These are phyloP conservation scores for Trichoderma gracile DNA, from an alignment of 2,329 filamentous ascomycete genomes.

Conservation along the genomic window DNA sequence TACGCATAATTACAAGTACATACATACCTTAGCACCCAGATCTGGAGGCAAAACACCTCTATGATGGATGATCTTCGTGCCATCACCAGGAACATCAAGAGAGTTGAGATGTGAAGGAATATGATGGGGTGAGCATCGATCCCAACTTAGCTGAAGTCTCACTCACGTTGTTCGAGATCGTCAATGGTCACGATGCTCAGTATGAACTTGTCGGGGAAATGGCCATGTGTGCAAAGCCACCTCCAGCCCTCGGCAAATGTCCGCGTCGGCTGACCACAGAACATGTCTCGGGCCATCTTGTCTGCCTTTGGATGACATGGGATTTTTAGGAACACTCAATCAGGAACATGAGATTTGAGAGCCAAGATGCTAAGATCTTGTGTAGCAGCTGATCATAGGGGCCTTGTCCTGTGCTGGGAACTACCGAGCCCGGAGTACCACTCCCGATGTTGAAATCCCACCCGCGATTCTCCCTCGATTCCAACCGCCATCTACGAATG, in stretches of 20 bases:
- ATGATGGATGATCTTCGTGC: too few relatives aligned
- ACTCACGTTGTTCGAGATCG: too few relatives aligned
- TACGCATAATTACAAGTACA: too few relatives aligned
- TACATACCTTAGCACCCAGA: too few relatives aligned
- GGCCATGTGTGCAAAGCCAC: neutral
- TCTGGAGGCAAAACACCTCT: neutral
- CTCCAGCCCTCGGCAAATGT: neutral
- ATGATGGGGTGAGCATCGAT: too few relatives aligned
- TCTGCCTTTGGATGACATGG: neutral
- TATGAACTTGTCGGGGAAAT: neutral
- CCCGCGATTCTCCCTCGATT: neutral
- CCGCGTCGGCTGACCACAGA: slow-evolving; percentile 11
- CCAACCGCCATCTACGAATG: neutral
- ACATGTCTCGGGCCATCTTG: slow-evolving; percentile 8
- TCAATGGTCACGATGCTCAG: neutral
- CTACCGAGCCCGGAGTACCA: neutral
- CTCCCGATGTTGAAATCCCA: neutral
- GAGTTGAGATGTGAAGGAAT: too few relatives aligned
- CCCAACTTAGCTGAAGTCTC: too few relatives aligned
- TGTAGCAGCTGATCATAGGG: slow-evolving; percentile 5
- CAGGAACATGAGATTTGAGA: neutral
- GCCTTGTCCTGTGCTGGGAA: neutral
- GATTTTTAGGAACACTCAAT: neutral
- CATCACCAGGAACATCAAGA: too few relatives aligned
- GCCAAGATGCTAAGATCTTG: slow-evolving; percentile 1